Conservation (phyloP, 345 rosid species). For the Physaria fendleri region DNA sequence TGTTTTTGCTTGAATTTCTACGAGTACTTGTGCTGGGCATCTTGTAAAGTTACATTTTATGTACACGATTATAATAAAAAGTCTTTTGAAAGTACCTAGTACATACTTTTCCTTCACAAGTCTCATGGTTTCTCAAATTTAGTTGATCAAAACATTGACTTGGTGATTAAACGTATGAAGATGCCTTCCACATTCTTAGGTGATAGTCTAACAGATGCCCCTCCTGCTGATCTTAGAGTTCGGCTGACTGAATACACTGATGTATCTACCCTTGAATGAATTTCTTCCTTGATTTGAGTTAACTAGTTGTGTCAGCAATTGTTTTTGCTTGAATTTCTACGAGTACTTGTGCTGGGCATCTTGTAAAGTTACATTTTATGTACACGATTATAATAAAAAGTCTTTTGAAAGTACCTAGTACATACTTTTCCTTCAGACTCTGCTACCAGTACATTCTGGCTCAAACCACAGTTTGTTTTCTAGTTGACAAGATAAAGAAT, state of each 20-base stretch:
- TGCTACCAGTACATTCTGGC: conserved; percentile 85
- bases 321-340: neutral
- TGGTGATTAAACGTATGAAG: conserved; percentile 37
- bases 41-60: neutral
- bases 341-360: neutral
- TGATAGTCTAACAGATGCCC: conserved; percentile 33
- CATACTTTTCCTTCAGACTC: conserved; percentile 79
- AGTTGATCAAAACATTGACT: conserved; percentile 42
- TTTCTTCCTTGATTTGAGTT: neutral
- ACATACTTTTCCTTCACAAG: conserved; percentile 67
- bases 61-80: neutral
- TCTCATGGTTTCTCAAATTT: conserved; percentile 41
- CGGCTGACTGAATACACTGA: conserved; percentile 56
- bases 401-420: conserved; percentile 35
- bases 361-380: neutral
- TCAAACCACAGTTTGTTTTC: conserved; percentile 88
- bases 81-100: conserved; percentile 33
- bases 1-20: neutral
- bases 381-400: neutral
- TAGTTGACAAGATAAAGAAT: conserved; percentile 24
- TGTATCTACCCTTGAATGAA: conserved; percentile 34
- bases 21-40: neutral
- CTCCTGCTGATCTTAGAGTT: conserved; percentile 38
- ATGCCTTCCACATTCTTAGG: conserved; percentile 28
- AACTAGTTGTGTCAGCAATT: conserved; percentile 15